Conservation (phyloP, 1,284 basidiomycete genomes). For the Rhodotorula mucilaginosa region DNA sequence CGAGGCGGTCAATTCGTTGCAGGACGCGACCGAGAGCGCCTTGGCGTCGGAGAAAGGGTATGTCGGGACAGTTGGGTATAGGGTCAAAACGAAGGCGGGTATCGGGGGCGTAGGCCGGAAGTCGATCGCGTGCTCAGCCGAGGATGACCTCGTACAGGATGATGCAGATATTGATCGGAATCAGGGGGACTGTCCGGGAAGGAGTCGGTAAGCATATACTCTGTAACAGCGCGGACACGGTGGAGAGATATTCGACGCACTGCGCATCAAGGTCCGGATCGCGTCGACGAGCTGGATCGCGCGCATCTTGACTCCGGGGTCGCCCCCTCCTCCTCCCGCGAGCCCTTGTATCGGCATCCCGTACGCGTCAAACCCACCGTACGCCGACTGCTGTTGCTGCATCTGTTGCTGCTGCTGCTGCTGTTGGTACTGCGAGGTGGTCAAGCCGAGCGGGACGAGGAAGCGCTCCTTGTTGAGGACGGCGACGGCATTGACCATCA, state of each 20-base stretch:
- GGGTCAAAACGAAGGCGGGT: too few relatives aligned
- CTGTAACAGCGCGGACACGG: too few relatives aligned
- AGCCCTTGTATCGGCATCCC: constrained; percentile 21
- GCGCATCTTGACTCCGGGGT: constrained; percentile 30
- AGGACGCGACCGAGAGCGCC: not conserved
- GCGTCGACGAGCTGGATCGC: constrained; percentile 36
- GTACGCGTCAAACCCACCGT: constrained; percentile 27
- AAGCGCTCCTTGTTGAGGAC: constrained; percentile 40
- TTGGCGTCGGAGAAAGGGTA: not conserved
- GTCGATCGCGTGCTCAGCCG: constrained; percentile 12
- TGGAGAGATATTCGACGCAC: constrained; percentile 13
- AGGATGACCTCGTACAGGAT: constrained; percentile 37
- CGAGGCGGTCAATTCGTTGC: not conserved
- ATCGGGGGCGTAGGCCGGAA: not conserved
- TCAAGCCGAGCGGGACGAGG: constrained; percentile 36
- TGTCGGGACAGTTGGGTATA: not conserved
- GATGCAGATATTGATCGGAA: constrained; percentile 40
- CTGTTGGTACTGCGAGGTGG: constrained; percentile 20
- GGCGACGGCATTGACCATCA: constrained; percentile 40
- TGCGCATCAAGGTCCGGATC: constrained; percentile 37
- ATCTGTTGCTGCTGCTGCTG: constrained; percentile 12
- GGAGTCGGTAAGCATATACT: not conserved
- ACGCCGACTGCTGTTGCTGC: constrained; percentile 3
- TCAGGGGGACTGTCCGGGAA: constrained; percentile 30
- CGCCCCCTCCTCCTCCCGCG: not conserved